These are phyloP conservation scores for Leucoagaricus sp. DNA, from an alignment of 1,284 basidiomycete genomes.

Conservation along the genomic window DNA sequence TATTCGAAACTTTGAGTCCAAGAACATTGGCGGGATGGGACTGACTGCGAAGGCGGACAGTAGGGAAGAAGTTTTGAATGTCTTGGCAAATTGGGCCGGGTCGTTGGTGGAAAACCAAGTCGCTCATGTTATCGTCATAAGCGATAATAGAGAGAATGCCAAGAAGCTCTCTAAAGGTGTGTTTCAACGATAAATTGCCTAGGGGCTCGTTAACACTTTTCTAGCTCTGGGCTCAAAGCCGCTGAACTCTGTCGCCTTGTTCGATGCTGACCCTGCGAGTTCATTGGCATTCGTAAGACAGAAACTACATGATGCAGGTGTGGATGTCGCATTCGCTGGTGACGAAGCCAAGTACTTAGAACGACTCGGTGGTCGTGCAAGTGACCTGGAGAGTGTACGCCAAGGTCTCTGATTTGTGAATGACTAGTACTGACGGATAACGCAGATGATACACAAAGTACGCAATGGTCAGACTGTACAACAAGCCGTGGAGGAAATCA, in stretches of 20 bases:
- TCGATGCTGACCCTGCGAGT: constrained; percentile 84
- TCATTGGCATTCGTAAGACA: constrained; percentile 82
- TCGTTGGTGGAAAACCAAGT: constrained; percentile 80
- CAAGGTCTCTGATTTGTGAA: background rate
- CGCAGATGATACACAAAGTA: constrained; percentile 85
- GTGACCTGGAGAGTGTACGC: constrained; percentile 77
- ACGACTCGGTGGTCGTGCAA: constrained; percentile 84
- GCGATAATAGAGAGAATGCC: constrained; percentile 87
- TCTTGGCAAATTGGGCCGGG: constrained; percentile 87
- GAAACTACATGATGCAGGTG: constrained; percentile 68
- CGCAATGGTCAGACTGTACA: constrained; percentile 71
- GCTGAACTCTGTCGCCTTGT: constrained; percentile 74
- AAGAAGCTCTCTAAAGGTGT: constrained; percentile 82
- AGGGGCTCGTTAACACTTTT: background rate
- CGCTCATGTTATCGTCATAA: constrained; percentile 91
- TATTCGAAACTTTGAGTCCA: constrained; percentile 71
- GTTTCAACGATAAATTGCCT: background rate
- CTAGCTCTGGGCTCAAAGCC: constrained; percentile 87
- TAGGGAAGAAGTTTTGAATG: constrained; percentile 70
- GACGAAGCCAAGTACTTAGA: constrained; percentile 62
- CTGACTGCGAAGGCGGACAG: background rate
- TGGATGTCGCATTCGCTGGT: constrained; percentile 50
- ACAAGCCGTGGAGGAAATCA: constrained; percentile 89
- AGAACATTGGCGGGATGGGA: constrained; percentile 52
- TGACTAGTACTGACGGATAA: constrained; percentile 9